A percentile compares a stretch with the other conserved stretches of the same genome.
These are phyloP conservation scores for Asclepias syriaca DNA, from an alignment of 257 asterid species.

Conservation along the genomic window DNA sequence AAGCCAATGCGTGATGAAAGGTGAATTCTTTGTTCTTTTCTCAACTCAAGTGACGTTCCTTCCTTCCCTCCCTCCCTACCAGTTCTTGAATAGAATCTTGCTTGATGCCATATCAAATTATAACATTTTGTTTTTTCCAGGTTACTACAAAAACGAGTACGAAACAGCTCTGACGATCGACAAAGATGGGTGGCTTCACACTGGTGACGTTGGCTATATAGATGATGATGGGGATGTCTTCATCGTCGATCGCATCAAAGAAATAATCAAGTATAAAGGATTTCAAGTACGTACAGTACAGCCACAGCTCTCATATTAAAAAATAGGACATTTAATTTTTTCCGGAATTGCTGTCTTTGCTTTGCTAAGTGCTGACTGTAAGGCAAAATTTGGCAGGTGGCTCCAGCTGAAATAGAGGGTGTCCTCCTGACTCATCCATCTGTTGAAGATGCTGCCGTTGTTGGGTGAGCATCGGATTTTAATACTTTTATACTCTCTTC, in stretches of 20 bases:
- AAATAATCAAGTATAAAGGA: slow-evolving; percentile 84
- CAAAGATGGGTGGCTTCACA: slow-evolving; percentile 87
- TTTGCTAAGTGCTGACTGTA: too few relatives aligned
- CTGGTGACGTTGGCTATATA: slow-evolving; percentile 90
- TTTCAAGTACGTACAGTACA: slow-evolving; percentile 50
- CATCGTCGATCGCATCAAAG: slow-evolving; percentile 85
- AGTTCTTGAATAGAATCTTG: slow-evolving; percentile 4
- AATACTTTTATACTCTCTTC: not conserved
- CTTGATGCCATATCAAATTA: not conserved
- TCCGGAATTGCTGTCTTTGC: too few relatives aligned
- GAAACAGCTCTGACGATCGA: slow-evolving; percentile 75
- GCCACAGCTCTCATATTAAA: not conserved
- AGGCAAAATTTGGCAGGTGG: slow-evolving; percentile 51
- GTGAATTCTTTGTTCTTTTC: slow-evolving; percentile 18
- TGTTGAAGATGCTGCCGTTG: slow-evolving; percentile 88
- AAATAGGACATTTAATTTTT: not conserved
- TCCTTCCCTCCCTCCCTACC: too few relatives aligned
- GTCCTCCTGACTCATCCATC: slow-evolving; percentile 75
- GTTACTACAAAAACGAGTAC: slow-evolving; percentile 76
- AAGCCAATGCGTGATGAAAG: slow-evolving; percentile 94
- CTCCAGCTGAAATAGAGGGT: slow-evolving; percentile 98
- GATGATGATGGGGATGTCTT: slow-evolving; percentile 82
- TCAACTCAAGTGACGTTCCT: not conserved
- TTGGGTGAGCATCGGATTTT: slow-evolving; percentile 44
- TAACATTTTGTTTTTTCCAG: slow-evolving; percentile 23